phyloP scores from a whole-genome alignment of 495 filamentous ascomycete genomes.

The Lichina pygmaea region DNA sequence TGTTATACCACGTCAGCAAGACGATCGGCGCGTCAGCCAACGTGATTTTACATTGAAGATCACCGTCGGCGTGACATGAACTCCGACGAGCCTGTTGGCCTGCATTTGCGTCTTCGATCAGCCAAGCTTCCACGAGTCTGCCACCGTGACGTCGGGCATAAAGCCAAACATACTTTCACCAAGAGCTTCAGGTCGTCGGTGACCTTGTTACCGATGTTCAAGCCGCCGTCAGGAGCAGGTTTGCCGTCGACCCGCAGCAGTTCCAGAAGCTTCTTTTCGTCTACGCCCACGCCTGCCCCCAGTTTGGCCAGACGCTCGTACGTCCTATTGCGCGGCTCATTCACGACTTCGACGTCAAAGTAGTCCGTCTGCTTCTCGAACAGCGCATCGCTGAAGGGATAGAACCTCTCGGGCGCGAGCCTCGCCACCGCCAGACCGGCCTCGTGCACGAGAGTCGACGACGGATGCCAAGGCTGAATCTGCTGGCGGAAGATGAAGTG shows the following conservation, averaged over 20 bases:
- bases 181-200: constrained; percentile 69
- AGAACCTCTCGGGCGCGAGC: constrained; percentile 42
- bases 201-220: constrained; percentile 32
- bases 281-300: constrained; percentile 35
- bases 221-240: constrained; percentile 27
- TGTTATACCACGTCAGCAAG: constrained; percentile 4
- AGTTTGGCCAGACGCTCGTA: constrained; percentile 51
- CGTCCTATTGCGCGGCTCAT: constrained; percentile 63
- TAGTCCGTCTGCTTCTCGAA: constrained; percentile 27
- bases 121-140: too few species aligned
- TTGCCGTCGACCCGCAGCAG: constrained; percentile 36
- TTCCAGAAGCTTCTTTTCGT: constrained; percentile 32
- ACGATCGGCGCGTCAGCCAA: neutral
- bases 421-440: constrained; percentile 52
- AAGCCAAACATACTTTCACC: constrained; percentile 34
- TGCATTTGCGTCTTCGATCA: constrained; percentile 3
- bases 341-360: constrained; percentile 22
- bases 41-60: constrained; percentile 38
- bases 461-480: constrained; percentile 90
- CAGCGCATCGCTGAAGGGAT: constrained; percentile 34
- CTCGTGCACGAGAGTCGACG: constrained; percentile 68
- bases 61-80: constrained; percentile 78
- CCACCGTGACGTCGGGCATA: neutral
- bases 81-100: constrained; percentile 40
- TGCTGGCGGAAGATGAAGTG: constrained; percentile 69